These are phyloP conservation scores for Flaveria linearis DNA, from an alignment of 129 eudicot genomes.

Conservation along the genomic window DNA sequence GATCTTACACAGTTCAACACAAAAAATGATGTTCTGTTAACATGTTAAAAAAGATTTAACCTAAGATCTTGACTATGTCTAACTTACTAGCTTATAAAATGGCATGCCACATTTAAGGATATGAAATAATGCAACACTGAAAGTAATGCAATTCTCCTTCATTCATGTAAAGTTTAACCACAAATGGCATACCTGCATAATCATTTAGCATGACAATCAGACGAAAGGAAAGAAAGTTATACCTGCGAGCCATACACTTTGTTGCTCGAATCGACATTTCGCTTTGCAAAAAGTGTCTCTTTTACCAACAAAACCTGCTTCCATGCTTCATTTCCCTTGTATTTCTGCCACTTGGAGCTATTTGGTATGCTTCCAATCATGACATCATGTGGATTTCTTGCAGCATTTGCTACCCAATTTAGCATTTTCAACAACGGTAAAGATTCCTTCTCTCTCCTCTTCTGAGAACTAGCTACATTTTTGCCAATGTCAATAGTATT, in stretches of 20 bases:
- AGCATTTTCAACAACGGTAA: slow-evolving; percentile 47
- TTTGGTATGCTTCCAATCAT: slow-evolving; percentile 55
- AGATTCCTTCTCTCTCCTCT: slow-evolving; percentile 57
- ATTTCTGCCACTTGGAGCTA: slow-evolving; percentile 60
- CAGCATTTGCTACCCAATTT: slow-evolving; percentile 58
- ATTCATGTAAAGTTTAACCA: background rate
- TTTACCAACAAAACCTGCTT: slow-evolving; percentile 52
- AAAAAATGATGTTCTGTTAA: background rate
- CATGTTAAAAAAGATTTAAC: background rate
- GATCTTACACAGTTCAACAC: background rate
- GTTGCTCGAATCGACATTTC: slow-evolving; percentile 31
- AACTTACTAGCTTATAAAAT: background rate
- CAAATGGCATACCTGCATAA: background rate
- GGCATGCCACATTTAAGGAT: background rate
- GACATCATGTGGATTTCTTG: slow-evolving; percentile 58
- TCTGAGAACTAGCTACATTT: slow-evolving; percentile 38
- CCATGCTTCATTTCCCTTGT: slow-evolving; percentile 48
- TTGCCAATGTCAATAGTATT: slow-evolving; percentile 28
- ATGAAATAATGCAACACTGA: background rate
- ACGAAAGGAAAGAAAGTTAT: background rate
- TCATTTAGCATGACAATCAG: background rate
- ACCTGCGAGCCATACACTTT: slow-evolving; percentile 54
- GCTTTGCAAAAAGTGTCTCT: slow-evolving; percentile 49
- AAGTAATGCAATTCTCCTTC: background rate
- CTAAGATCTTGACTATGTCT: background rate